Conservation (phyloP, 768 basidiomycete species). For the Clitopilus hobsonii region DNA sequence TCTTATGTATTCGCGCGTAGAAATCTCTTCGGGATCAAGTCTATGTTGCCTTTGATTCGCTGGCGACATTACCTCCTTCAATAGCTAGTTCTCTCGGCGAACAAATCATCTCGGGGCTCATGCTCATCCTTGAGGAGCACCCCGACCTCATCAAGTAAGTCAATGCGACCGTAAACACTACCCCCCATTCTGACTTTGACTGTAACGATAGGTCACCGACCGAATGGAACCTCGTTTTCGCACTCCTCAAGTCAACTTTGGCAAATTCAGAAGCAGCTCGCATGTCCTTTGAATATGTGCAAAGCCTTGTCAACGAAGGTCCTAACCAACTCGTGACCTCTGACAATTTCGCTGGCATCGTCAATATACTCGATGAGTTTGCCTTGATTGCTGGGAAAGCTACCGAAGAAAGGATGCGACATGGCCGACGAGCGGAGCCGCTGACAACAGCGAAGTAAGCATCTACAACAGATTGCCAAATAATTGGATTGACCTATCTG, state of each 20-base stretch:
- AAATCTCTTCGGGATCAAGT: slow-evolving; percentile 86
- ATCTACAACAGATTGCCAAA: no score
- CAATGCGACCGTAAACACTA: neutral
- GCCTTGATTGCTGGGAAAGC: slow-evolving; percentile 64
- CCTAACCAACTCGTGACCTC: slow-evolving; percentile 53
- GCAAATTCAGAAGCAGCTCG: slow-evolving; percentile 85
- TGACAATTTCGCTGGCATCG: slow-evolving; percentile 79
- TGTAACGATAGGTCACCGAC: slow-evolving; percentile 65
- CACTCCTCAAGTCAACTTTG: slow-evolving; percentile 80
- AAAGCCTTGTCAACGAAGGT: slow-evolving; percentile 59
- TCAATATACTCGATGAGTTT: slow-evolving; percentile 84
- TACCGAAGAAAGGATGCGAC: slow-evolving; percentile 53
- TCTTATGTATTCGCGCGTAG: slow-evolving; percentile 35
- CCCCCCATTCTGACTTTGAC: neutral
- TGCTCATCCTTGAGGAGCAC: slow-evolving; percentile 74
- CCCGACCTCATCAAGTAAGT: slow-evolving; percentile 61
- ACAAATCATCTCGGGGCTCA: slow-evolving; percentile 83
- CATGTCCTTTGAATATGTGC: slow-evolving; percentile 76
- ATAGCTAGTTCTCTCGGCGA: slow-evolving; percentile 87
- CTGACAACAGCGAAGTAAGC: slow-evolving; percentile 48
- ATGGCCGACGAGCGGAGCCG: slow-evolving; percentile 45
- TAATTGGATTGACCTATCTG: neutral
- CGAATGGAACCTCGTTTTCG: slow-evolving; percentile 93
- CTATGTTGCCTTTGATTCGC: slow-evolving; percentile 88
- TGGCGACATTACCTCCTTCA: slow-evolving; percentile 71